phyloP scores from a whole-genome alignment of 257 asterid species.

The Scutellaria barbata region DNA sequence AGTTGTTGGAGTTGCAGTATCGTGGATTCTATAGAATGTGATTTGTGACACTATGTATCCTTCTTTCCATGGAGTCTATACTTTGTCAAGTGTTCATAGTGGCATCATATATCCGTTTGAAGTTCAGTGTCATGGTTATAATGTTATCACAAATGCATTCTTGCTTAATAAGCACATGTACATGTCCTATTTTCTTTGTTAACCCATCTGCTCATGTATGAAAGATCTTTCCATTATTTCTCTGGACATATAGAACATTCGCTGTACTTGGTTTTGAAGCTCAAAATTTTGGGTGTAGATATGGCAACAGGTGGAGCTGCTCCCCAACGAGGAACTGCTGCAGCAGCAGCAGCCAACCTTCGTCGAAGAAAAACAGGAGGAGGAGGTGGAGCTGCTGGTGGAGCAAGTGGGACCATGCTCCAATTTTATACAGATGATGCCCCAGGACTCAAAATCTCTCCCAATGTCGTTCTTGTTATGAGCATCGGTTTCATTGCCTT shows the following conservation, averaged over 20 bases:
- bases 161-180: neutral
- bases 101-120: neutral
- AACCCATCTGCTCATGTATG: neutral
- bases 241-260: neutral
- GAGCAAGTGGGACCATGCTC: constrained; percentile 69
- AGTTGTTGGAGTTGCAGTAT: too few species aligned
- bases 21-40: too few species aligned
- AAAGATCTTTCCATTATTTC: neutral
- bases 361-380: constrained; percentile 46
- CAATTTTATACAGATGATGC: constrained; percentile 74
- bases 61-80: too few species aligned
- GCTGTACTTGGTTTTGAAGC: constrained; percentile 24
- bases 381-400: constrained; percentile 54
- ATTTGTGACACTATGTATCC: too few species aligned
- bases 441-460: constrained; percentile 71
- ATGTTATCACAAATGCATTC: neutral
- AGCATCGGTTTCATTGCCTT: constrained; percentile 76
- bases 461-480: constrained; percentile 66
- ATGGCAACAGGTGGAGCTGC: constrained; percentile 60
- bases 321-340: constrained; percentile 63
- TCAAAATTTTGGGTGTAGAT: constrained; percentile 39
- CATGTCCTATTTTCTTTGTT: neutral
- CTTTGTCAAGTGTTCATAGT: neutral
- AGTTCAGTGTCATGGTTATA: neutral
- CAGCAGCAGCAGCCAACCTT: constrained; percentile 64